A percentile compares a stretch with the other conserved stretches of the same genome.
phyloP scores from a whole-genome alignment of 2,329 filamentous ascomycete species.

The Aspergillus carbonarius region DNA sequence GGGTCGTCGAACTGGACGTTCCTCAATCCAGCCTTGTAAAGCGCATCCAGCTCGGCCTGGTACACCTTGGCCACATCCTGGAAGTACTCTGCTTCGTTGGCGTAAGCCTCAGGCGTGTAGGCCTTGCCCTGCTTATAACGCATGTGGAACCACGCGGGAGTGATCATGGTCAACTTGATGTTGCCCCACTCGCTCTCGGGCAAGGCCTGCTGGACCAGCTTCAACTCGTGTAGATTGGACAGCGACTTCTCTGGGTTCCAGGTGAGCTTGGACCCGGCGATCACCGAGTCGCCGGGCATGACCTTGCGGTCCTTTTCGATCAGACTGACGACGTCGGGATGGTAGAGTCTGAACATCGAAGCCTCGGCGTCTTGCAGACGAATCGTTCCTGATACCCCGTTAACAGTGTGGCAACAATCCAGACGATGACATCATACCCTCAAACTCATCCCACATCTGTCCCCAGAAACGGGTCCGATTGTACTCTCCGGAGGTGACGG shows the following conservation, averaged over 20 bases:
- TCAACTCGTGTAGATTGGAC: slow-evolving; percentile 15
- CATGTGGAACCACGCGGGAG: slow-evolving; percentile 4
- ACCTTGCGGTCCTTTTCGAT: slow-evolving; percentile 28
- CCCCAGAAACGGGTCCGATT: slow-evolving; percentile 3
- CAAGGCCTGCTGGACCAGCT: slow-evolving; percentile 1
- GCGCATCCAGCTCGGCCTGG: background rate
- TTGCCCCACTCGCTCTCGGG: background rate
- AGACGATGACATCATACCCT: background rate
- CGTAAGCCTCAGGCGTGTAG: background rate
- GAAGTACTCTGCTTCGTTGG: slow-evolving; percentile 3
- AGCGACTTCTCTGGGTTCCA: slow-evolving; percentile 17
- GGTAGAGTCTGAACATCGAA: slow-evolving; percentile 29
- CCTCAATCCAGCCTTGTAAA: background rate
- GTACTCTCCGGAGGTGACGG: slow-evolving; percentile 1
- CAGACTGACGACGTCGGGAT: slow-evolving; percentile 28
- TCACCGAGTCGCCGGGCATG: slow-evolving; percentile 29
- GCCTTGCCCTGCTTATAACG: slow-evolving; percentile 5
- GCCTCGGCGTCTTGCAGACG: slow-evolving; percentile 27
- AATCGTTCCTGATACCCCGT: slow-evolving; percentile 17
- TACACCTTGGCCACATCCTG: background rate
- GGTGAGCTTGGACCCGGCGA: slow-evolving; percentile 24
- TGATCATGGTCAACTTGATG: slow-evolving; percentile 5
- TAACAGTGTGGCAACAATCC: background rate
- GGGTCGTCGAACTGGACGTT: slow-evolving; percentile 4
- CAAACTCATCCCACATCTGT: slow-evolving; percentile 6